These are phyloP conservation scores for Ascochyta rabiei DNA, from an alignment of 2,329 filamentous ascomycete species.

Conservation along the genomic window DNA sequence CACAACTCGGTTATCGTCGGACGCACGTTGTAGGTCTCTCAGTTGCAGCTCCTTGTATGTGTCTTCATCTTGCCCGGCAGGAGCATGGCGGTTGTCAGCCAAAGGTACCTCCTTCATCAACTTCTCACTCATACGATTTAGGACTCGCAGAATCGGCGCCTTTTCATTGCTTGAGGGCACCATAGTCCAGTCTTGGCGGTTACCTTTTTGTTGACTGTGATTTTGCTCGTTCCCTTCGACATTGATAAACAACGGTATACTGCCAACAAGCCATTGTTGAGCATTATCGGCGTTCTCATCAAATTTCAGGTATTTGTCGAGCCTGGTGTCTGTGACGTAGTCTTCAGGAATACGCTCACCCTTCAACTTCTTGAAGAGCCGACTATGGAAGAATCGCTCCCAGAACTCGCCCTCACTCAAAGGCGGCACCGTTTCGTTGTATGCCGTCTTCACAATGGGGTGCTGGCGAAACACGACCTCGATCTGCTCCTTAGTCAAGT, in stretches of 20 bases:
- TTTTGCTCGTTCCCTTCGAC: constrained; percentile 95
- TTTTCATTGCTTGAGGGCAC: constrained; percentile 74
- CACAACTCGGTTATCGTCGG: constrained; percentile 76
- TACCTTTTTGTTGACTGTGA: constrained; percentile 84
- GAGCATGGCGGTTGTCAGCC: constrained; percentile 70
- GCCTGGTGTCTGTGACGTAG: constrained; percentile 76
- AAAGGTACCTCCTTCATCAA: constrained; percentile 88
- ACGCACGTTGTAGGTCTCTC: constrained; percentile 77
- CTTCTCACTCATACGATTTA: constrained; percentile 92
- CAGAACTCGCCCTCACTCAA: constrained; percentile 83
- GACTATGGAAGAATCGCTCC: constrained; percentile 91
- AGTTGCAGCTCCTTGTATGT: constrained; percentile 77
- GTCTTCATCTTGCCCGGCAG: constrained; percentile 72
- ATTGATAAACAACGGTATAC: constrained; percentile 88
- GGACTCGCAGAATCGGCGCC: constrained; percentile 83
- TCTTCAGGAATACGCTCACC: constrained; percentile 83
- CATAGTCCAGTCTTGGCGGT: constrained; percentile 90
- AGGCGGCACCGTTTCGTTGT: constrained; percentile 85
- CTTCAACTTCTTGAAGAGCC: constrained; percentile 86
- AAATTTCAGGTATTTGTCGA: constrained; percentile 83
- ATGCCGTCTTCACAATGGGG: constrained; percentile 85
- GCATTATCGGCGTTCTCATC: constrained; percentile 64
- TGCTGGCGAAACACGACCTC: constrained; percentile 93
- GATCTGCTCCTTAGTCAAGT: constrained; percentile 89
- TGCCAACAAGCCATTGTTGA: constrained; percentile 58